phyloP scores from a whole-genome alignment of 306 rosid species.

The Fragaria nilgerrensis region DNA sequence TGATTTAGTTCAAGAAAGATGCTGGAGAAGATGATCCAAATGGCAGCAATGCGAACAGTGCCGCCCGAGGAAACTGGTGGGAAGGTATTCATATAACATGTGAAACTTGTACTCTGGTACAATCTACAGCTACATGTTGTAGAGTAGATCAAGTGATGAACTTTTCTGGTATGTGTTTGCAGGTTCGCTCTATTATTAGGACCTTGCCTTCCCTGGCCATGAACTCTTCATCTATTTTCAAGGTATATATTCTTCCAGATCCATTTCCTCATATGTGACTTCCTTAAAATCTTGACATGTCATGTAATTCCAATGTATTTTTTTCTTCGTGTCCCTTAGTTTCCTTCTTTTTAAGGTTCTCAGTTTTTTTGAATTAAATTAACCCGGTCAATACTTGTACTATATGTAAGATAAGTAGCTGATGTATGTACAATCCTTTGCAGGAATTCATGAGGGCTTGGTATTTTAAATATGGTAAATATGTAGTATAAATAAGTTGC shows the following conservation, averaged over 20 bases:
- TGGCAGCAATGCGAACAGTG: slow-evolving; percentile 40
- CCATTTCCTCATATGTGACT: neutral
- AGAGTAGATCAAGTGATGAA: neutral
- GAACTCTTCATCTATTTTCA: slow-evolving; percentile 37
- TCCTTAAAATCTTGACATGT: neutral
- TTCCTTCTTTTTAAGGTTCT: neutral
- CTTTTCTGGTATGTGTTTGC: slow-evolving; percentile 10
- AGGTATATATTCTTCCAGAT: slow-evolving; percentile 28
- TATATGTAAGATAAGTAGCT: slow-evolving; percentile 10
- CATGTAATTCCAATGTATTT: neutral
- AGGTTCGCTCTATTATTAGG: slow-evolving; percentile 65
- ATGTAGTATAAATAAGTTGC: slow-evolving; percentile 14
- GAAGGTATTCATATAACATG: slow-evolving; percentile 35
- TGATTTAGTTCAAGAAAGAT: slow-evolving; percentile 38
- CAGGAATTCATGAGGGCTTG: slow-evolving; percentile 13
- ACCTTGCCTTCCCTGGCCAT: slow-evolving; percentile 19
- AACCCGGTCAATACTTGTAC: neutral
- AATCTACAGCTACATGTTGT: neutral
- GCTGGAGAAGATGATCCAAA: slow-evolving; percentile 48
- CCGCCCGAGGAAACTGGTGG: slow-evolving; percentile 65
- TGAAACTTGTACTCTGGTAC: neutral
- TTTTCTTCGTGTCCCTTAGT: neutral
- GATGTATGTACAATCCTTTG: neutral
- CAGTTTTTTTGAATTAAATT: slow-evolving; percentile 12
- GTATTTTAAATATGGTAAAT: neutral